Evolutionary conservation across 2,329 filamentous ascomycete species (phyloP).

Genomic region (Alternaria longipes): DNA sequence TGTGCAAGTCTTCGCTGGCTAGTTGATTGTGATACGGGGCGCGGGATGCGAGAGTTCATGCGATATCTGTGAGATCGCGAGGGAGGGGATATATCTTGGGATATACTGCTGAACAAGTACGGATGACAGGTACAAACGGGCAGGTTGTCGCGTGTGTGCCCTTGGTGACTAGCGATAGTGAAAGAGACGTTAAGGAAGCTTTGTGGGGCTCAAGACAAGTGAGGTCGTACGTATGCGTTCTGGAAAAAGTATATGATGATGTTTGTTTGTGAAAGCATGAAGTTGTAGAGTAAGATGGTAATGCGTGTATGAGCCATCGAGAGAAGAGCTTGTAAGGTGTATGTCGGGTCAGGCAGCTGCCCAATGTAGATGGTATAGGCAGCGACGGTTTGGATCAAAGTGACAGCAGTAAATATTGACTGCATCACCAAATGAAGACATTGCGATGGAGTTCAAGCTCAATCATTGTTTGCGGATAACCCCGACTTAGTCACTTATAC

Average conservation of each 20-base stretch:
- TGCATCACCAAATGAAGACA: not conserved
- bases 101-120: not conserved
- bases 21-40: not conserved
- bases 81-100: not conserved
- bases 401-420: not conserved
- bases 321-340: not conserved
- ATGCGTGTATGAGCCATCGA: not conserved
- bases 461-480: not conserved
- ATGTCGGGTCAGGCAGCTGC: not conserved
- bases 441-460: not conserved
- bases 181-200: not conserved
- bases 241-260: not conserved
- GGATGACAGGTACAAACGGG: slow-evolving; percentile 12
- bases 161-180: slow-evolving; percentile 4
- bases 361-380: not conserved
- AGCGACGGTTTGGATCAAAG: not conserved
- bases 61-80: not conserved
- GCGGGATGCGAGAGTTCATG: not conserved
- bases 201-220: not conserved
- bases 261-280: not conserved
- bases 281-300: not conserved
- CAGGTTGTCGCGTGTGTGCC: slow-evolving; percentile 3
- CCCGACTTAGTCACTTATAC: not conserved
- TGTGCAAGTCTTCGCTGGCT: not conserved
- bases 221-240: not conserved